These are phyloP conservation scores for Mycena capillaripes DNA, from an alignment of 768 basidiomycete genomes.

Conservation along the genomic window DNA sequence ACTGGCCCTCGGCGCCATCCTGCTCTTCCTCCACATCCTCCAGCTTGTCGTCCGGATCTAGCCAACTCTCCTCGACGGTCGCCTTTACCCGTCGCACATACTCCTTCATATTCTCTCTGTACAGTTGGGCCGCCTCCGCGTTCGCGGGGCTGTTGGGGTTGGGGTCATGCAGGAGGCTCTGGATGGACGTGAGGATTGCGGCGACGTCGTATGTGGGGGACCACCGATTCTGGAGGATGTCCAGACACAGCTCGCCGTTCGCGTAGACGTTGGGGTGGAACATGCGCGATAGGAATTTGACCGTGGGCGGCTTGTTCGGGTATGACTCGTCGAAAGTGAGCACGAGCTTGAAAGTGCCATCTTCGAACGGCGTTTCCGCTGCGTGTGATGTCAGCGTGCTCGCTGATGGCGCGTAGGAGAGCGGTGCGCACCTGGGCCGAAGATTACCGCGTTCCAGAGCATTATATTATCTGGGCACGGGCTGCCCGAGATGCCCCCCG, in stretches of 20 bases:
- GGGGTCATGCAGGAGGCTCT: constrained; percentile 95
- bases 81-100: constrained; percentile 93
- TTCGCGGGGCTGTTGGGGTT: constrained; percentile 99
- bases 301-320: constrained; percentile 97
- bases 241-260: constrained; percentile 97
- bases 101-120: constrained; percentile 98
- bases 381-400: constrained; percentile 18
- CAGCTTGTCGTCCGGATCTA: constrained; percentile 83
- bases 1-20: constrained; percentile 18
- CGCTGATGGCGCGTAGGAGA: not conserved
- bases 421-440: constrained; percentile 86
- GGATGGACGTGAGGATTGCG: constrained; percentile 97
- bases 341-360: constrained; percentile 97
- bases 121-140: constrained; percentile 97
- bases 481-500: constrained; percentile 95
- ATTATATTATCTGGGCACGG: constrained; percentile 99
- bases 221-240: constrained; percentile 99
- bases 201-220: constrained; percentile 99
- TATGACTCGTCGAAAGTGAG: constrained; percentile 98
- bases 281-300: constrained; percentile 97
- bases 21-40: constrained; percentile 43
- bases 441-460: constrained; percentile 99
- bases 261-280: constrained; percentile 99
- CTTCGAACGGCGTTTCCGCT: constrained; percentile 99
- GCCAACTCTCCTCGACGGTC: constrained; percentile 96